phyloP scores from a whole-genome alignment of 768 basidiomycete species.

The Pleurotus sapidus region DNA sequence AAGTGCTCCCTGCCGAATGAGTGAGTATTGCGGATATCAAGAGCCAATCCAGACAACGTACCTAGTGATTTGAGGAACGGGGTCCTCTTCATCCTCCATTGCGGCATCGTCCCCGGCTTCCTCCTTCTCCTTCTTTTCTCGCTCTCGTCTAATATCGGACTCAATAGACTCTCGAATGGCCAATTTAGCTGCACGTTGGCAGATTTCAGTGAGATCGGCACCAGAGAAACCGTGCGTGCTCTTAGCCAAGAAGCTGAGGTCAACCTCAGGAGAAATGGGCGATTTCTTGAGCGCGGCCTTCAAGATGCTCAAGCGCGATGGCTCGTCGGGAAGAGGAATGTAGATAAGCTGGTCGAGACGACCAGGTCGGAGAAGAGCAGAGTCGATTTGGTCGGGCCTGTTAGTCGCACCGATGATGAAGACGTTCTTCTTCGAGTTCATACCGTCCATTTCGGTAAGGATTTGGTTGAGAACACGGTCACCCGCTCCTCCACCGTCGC shows the following conservation, averaged over 20 bases:
- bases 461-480: constrained; percentile 98
- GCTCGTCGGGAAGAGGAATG: constrained; percentile 96
- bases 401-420: constrained; percentile 98
- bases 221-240: constrained; percentile 97
- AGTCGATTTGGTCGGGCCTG: constrained; percentile 93
- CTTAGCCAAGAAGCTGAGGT: constrained; percentile 85
- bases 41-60: constrained; percentile 18
- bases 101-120: constrained; percentile 66
- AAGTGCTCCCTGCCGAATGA: constrained; percentile 75
- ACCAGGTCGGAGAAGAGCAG: constrained; percentile 92
- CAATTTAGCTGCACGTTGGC: constrained; percentile 95
- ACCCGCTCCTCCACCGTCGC: constrained; percentile 94
- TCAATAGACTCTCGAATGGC: constrained; percentile 97
- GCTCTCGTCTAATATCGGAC: constrained; percentile 73
- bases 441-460: constrained; percentile 98
- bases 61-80: constrained; percentile 85
- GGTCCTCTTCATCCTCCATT: constrained; percentile 83
- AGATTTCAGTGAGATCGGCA: constrained; percentile 99
- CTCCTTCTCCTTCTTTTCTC: constrained; percentile 81
- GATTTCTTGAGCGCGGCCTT: constrained; percentile 90
- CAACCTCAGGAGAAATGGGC: constrained; percentile 79
- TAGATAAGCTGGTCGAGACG: constrained; percentile 99
- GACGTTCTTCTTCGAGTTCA: constrained; percentile 99
- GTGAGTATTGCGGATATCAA: not conserved
- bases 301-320: constrained; percentile 88